Base-by-base conservation (phyloP, 73 alveolate species). In the Symbiodinium pilosum region DNA sequence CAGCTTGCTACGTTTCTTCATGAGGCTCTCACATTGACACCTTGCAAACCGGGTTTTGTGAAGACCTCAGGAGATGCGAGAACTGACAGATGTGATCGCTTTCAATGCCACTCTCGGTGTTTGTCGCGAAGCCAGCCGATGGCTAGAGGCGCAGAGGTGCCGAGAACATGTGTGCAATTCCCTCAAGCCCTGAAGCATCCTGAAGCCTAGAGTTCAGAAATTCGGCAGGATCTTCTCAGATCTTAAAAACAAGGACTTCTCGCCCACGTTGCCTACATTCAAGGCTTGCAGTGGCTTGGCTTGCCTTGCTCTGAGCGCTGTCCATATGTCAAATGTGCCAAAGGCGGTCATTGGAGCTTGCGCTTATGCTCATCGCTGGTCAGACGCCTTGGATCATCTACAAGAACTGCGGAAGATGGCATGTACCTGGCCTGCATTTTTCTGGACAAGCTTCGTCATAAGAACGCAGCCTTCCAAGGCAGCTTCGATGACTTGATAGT, bases 61-160 rank as follows among this genome's bases (percentile, higher is more conserved):
- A 43, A 16, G 43, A 30, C 86, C 47, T n/a, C 68, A 89, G 73
- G 71, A 56, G 85, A 54, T 30, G 85, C 64, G 26, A 9, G 93
- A 59, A 1, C 16, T 38, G 32, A 26, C 75, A 20, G 95, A 89
- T 52, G 44, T 89, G 30, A 7, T 68, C 36, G 41, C 81, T 77
- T 91, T 91, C 97, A 91, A 91, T 32, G 97, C 97, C 11, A 32
- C 81, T 75, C 75, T 91, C 52, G 88, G 97, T 36, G 97, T 91
- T n/a, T 91, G 97, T 69, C 87, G 88, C 5, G 87, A 91, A 43
- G 97, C 97, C 7, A 69, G 89, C 77, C 42, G 81, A 91, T 91
- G 97, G 97, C 89, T 69, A 69, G 97, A 68, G 54, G 30, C 97
- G 11, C 77, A 91, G 83, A 68, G 95, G 95, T 42, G 69, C 40